Evolutionary conservation across 176 grass and related monocot genomes (phyloP).

Genomic region (Pontederia crassipes): DNA sequence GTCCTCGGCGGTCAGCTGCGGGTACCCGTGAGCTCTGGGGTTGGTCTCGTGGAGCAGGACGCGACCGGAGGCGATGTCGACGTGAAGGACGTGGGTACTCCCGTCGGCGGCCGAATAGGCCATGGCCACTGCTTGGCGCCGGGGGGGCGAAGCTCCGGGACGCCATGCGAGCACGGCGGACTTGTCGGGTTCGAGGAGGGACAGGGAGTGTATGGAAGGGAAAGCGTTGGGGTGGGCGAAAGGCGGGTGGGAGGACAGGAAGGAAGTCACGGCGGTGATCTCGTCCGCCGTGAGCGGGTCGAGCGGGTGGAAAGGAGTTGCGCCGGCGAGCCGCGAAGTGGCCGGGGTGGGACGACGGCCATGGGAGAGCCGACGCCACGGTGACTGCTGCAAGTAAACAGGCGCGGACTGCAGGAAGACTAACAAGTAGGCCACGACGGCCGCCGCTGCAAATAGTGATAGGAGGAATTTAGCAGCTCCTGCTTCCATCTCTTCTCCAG

Average conservation of each 20-base stretch:
- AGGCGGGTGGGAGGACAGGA: conserved; percentile 35
- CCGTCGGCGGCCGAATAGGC: conserved; percentile 30
- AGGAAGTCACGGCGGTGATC: conserved; percentile 64
- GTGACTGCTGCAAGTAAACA: too few relatives aligned
- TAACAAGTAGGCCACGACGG: too few relatives aligned
- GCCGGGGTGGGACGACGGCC: too few relatives aligned
- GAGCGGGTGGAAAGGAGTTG: too few relatives aligned
- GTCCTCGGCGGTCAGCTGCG: conserved; percentile 73
- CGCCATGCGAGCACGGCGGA: conserved; percentile 31
- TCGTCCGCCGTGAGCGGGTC: conserved; percentile 19
- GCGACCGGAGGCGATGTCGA: conserved; percentile 29
- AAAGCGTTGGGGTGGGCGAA: conserved; percentile 55
- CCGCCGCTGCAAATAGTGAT: too few relatives aligned
- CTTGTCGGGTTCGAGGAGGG: conserved; percentile 69
- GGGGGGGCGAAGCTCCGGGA: conserved; percentile 31
- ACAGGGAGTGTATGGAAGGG: conserved; percentile 53
- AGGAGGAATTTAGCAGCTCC: too few relatives aligned
- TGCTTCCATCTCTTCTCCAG: too few relatives aligned
- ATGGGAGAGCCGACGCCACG: too few relatives aligned
- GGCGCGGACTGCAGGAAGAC: too few relatives aligned
- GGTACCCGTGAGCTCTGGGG: conserved; percentile 44
- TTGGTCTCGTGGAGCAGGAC: conserved; percentile 27
- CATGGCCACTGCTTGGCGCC: conserved; percentile 42
- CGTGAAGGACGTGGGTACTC: conserved; percentile 26
- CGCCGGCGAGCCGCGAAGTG: too few relatives aligned